Base-by-base conservation (phyloP, 177 flowering plant species). In the Vitis hybrid region DNA sequence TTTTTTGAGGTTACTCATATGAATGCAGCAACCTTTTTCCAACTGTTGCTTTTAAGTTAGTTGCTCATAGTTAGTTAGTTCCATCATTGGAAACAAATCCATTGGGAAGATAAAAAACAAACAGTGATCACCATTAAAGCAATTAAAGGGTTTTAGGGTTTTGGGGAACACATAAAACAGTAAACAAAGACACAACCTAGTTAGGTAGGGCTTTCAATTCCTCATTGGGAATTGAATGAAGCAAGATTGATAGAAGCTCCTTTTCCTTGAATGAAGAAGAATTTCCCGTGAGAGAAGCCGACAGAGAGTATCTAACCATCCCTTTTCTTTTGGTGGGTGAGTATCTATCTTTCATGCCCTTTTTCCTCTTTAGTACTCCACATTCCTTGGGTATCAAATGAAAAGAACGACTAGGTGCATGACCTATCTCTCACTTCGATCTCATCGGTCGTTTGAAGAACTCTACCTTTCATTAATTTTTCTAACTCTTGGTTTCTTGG, bases 281-380 rank as follows among this genome's bases (percentile, higher is more conserved):
- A 49, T 68, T 69, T 55, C 33, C 58, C 16, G 16, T 29, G 8
- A 67, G 55, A 75, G 79, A 74, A 81, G 65, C 81, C 80, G 87
- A 87, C 90, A 81, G 58, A 76, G 65, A 79, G 87, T 74, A 83
- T 83, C 85, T 71, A 69, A 74, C 78, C 69, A 59, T 73, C 59
- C 10, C 64, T 14, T 31, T 18, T 29, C 51, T 31, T 31, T 22
- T 45, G 45, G 45, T 39, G 7, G 45, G 7, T 39, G 45, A 39
- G 45, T 39, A 39, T 39, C 45, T 39, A 39, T 39, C 45, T 39
- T 39, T 39, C 45, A 39, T 39, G 45, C 45, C 74, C 69, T 79
- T 78, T 73, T 70, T 56, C 70, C 72, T 80, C 69, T 76, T 73
- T 69, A 60, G 55, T 62, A 64, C 20, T 61, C 29, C 31, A 60